phyloP scores from a whole-genome alignment of 495 filamentous ascomycete genomes.

The Daldinia childiae region DNA sequence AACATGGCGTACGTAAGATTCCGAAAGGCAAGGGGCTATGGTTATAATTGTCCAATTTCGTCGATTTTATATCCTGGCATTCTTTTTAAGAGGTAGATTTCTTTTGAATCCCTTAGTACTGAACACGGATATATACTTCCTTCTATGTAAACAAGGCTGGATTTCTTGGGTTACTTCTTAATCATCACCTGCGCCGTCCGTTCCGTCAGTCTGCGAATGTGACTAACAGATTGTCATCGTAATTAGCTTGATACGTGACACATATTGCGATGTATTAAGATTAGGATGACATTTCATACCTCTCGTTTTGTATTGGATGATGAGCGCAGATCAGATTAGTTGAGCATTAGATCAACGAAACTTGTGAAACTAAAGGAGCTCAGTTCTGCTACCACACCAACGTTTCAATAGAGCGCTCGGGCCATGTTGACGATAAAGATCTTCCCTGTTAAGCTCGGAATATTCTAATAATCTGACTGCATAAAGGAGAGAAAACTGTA shows the following conservation, averaged over 20 bases:
- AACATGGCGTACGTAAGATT: slow-evolving; percentile 7
- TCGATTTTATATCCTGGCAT: neutral
- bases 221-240: slow-evolving; percentile 14
- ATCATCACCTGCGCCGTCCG: slow-evolving; percentile 3
- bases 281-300: slow-evolving; percentile 13
- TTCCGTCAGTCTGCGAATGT: slow-evolving; percentile 10
- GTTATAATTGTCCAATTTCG: neutral
- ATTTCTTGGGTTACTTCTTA: neutral
- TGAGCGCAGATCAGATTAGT: slow-evolving; percentile 21
- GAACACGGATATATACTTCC: neutral
- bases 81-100: neutral
- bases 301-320: slow-evolving; percentile 21
- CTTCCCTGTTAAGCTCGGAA: neutral
- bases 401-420: slow-evolving; percentile 35
- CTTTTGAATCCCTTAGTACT: neutral
- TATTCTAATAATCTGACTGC: neutral
- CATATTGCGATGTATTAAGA: slow-evolving; percentile 6
- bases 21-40: neutral
- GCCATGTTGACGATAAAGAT: slow-evolving; percentile 7
- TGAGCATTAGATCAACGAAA: slow-evolving; percentile 10
- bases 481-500: neutral
- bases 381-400: slow-evolving; percentile 30
- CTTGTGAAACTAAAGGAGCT: slow-evolving; percentile 2
- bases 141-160: slow-evolving; percentile 9
- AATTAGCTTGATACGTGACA: slow-evolving; percentile 16